Base-by-base conservation (phyloP, 2,329 filamentous ascomycete genomes). In the Phaeosphaeria sp. region DNA sequence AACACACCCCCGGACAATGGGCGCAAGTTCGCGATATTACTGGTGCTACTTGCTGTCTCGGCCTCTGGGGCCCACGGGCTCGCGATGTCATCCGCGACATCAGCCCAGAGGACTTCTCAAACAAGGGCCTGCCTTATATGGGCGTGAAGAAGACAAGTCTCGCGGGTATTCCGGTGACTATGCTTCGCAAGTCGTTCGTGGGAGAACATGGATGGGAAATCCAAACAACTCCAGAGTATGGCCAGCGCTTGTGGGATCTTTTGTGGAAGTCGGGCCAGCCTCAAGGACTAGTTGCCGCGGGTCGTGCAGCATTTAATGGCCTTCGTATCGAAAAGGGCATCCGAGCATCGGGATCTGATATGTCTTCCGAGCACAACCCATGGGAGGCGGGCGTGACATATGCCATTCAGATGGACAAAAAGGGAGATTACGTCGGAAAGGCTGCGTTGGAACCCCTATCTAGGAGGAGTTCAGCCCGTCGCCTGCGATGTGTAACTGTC, bases 121-220 rank as follows among this genome's bases (percentile, higher is more conserved):
- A 80, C 55, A 75, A 76, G 21, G 81, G 76, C 0, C 74, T 88
- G 0, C 80, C 82, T 0, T 83, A 85, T 54, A 81, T 85, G 59
- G 76, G 78, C 0, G 78, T 81, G 46, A 86, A 84, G 73, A 76
- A 74, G 18, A 79, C 80, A 0, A 78, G 71, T 55, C 79, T 89
- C 49, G 78, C 77, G 7, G 84, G 85, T 0, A 80, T 89, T 15
- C 86, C 87, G 0, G 84, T 87, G 2, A 83, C 79, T 0, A 80
- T 79, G 0, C 81, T 87, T 65, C 80, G 84, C 2, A 79, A 87
- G 39, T 89, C 86, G 0, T 86, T 84, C 50, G 84, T 89, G 3
- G 87, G 87, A 6, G 87, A 89, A 63, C 74, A 80, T 0, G 87
- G 87, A 1, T 89, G 85, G 85, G 87, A 89, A 67, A 81, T 89